A percentile compares a stretch with the other conserved stretches of the same genome.
Conservation (phyloP, 768 basidiomycete genomes). For the Cystobasidiopsis lactophilus region DNA sequence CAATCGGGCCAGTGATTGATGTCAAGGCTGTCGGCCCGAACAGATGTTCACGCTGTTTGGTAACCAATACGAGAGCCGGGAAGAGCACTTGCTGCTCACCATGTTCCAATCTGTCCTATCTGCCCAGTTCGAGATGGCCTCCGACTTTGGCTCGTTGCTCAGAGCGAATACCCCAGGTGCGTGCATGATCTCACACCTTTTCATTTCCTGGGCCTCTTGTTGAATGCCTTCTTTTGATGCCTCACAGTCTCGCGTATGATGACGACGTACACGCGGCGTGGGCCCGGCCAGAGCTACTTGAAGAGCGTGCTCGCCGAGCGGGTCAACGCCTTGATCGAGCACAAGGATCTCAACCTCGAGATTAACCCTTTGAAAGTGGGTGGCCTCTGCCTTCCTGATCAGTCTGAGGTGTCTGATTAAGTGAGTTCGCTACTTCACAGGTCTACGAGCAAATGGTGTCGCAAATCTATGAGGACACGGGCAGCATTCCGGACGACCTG, state of each 20-base stretch:
- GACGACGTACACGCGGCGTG: slow-evolving; percentile 97
- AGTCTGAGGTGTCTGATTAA: background rate
- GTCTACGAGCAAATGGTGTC: slow-evolving; percentile 99
- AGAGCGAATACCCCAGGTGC: slow-evolving; percentile 73
- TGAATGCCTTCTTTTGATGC: too few species aligned
- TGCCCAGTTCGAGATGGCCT: slow-evolving; percentile 96
- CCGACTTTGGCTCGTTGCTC: slow-evolving; percentile 93
- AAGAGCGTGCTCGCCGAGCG: slow-evolving; percentile 93
- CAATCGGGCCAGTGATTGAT: too few species aligned
- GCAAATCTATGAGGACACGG: slow-evolving; percentile 95
- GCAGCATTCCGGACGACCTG: slow-evolving; percentile 67
- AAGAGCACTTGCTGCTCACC: slow-evolving; percentile 90
- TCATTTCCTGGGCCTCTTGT: too few species aligned
- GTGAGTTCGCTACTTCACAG: slow-evolving; percentile 25
- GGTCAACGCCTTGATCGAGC: slow-evolving; percentile 95
- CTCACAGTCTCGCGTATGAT: slow-evolving; percentile 97
- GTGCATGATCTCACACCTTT: too few species aligned
- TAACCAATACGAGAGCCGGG: slow-evolving; percentile 94
- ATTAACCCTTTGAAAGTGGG: slow-evolving; percentile 91
- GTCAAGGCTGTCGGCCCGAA: too few species aligned
- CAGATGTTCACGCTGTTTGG: slow-evolving; percentile 96
- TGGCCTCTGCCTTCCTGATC: background rate
- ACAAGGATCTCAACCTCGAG: slow-evolving; percentile 96
- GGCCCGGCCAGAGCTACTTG: slow-evolving; percentile 93
- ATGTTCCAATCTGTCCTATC: slow-evolving; percentile 96